Percentiles rank a stretch among this genome's conserved stretches.
phyloP scores from a whole-genome alignment of 495 filamentous ascomycete species.

The Tirmania nivea region DNA sequence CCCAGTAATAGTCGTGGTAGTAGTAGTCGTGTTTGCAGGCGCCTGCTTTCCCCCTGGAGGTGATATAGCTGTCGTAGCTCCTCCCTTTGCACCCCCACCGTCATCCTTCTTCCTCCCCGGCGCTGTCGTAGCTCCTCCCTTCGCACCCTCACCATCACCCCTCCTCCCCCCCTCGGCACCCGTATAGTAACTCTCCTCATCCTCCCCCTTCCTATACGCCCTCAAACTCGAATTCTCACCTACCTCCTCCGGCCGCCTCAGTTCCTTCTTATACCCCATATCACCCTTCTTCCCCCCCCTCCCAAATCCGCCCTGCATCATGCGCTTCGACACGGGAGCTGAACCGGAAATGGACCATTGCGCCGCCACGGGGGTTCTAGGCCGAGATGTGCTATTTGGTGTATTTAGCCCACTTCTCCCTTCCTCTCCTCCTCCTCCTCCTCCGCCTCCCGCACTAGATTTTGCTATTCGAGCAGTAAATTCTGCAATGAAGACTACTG shows the following conservation, averaged over 20 bases:
- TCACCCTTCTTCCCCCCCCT: conserved; percentile 6
- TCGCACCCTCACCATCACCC: not conserved
- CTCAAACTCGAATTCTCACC: conserved; percentile 15
- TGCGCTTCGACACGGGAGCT: not conserved
- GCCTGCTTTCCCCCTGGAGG: conserved; percentile 8
- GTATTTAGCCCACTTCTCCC: conserved; percentile 13
- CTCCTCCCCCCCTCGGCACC: not conserved
- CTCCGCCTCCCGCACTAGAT: conserved; percentile 7
- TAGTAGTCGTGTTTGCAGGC: not conserved
- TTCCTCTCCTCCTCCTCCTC: conserved; percentile 11
- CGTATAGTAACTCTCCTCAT: conserved; percentile 3
- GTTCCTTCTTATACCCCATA: conserved; percentile 6
- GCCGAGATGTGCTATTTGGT: conserved; percentile 29
- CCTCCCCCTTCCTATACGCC: conserved; percentile 15
- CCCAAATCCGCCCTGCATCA: conserved; percentile 1
- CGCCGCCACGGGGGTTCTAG: conserved; percentile 15
- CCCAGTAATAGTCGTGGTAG: conserved; percentile 16
- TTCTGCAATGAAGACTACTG: conserved; percentile 74
- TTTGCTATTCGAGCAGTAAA: conserved; percentile 32
- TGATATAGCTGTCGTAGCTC: conserved; percentile 9
- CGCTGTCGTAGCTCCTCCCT: not conserved
- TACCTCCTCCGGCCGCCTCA: conserved; percentile 11
- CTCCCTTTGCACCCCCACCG: not conserved
- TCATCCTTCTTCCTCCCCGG: not conserved
- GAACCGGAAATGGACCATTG: not conserved